Percentiles rank a stretch among this genome's conserved stretches.
These are phyloP conservation scores for Acanthamoeba sp. DNA, from an alignment of 208 protist genomes.

Conservation along the genomic window DNA sequence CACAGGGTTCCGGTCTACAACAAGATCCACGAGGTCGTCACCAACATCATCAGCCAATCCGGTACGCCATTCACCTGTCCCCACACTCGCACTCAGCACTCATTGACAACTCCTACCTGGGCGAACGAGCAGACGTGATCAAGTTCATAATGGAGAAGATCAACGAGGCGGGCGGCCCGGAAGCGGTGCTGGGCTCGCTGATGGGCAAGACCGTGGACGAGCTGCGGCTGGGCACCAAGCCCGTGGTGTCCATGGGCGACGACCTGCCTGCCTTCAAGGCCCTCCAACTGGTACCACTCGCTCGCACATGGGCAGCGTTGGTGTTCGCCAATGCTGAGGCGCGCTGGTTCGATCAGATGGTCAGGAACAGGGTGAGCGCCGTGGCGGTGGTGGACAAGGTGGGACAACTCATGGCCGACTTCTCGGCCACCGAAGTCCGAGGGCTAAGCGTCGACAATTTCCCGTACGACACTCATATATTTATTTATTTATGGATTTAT, in stretches of 20 bases:
- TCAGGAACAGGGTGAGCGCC: not conserved
- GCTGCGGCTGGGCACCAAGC: conserved; percentile 39
- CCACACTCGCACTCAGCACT: not conserved
- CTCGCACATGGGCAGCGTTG: not conserved
- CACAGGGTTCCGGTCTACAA: conserved; percentile 37
- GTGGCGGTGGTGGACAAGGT: conserved; percentile 42
- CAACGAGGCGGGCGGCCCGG: not conserved
- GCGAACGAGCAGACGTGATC: not conserved
- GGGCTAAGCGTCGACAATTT: not conserved
- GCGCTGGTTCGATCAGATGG: not conserved
- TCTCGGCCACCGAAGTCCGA: conserved; percentile 35
- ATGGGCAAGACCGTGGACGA: conserved; percentile 46
- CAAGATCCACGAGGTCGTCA: not conserved
- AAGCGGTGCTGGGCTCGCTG: not conserved
- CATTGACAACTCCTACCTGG: not conserved
- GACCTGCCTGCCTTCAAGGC: conserved; percentile 13
- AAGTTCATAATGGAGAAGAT: not conserved
- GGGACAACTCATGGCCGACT: conserved; percentile 37
- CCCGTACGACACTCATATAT: conserved; percentile 10
- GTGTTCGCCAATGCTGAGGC: no score
- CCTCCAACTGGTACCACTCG: not conserved
- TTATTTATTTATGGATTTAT: no score
- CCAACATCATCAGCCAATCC: conserved; percentile 49
- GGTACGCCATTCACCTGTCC: not conserved
- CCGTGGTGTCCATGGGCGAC: conserved; percentile 48